Evolutionary conservation across 306 rosid species (phyloP).

Genomic region (Prinsepia uniflora): DNA sequence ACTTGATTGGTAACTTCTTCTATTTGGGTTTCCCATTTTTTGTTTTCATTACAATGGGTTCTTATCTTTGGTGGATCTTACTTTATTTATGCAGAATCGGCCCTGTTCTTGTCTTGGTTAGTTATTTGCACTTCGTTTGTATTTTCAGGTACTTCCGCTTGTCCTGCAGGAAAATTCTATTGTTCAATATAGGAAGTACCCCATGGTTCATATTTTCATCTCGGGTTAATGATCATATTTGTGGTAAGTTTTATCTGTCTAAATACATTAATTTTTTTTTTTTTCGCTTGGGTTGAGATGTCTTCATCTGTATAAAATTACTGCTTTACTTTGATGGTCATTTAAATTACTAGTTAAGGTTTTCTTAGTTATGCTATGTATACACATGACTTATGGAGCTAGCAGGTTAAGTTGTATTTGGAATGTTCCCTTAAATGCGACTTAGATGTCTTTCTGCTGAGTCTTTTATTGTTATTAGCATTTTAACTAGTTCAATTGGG

Average conservation of each 20-base stretch:
- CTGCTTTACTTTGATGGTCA: neutral
- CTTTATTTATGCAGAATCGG: neutral
- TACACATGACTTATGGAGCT: neutral
- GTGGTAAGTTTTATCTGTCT: conserved; percentile 49
- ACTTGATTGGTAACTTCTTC: neutral
- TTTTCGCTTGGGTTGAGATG: too few species aligned
- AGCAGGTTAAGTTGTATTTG: neutral
- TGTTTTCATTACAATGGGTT: neutral
- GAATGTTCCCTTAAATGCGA: conserved; percentile 14
- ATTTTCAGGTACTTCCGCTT: conserved; percentile 86
- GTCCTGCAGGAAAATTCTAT: conserved; percentile 65
- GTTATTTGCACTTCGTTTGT: conserved; percentile 25
- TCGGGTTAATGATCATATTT: conserved; percentile 65
- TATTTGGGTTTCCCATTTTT: neutral
- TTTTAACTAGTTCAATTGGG: neutral
- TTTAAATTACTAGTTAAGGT: neutral
- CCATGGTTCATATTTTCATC: conserved; percentile 80
- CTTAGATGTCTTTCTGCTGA: neutral
- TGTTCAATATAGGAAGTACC: conserved; percentile 80
- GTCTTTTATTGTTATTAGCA: neutral
- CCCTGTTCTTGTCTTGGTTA: conserved; percentile 7
- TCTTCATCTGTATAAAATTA: neutral
- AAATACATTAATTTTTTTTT: too few species aligned
- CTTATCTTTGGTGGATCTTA: neutral
- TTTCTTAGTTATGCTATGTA: neutral